Base-by-base conservation (phyloP, 2,329 filamentous ascomycete species). In the Trichoderma koningii region DNA sequence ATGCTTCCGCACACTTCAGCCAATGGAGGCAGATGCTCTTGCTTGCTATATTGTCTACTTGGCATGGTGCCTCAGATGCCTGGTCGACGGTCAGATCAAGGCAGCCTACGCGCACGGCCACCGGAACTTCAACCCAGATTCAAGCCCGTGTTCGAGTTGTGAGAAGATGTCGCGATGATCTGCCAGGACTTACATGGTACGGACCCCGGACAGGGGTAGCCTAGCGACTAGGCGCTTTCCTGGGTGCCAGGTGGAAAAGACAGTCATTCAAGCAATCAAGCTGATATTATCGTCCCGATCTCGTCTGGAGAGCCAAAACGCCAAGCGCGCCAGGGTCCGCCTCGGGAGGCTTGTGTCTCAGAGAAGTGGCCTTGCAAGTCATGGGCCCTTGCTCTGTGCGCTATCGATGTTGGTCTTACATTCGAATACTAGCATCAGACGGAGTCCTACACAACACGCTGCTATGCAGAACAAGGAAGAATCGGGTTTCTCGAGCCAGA, bases 251-350 rank as follows among this genome's bases (percentile, higher is more conserved):
- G 56, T 55, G 41, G 56, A 41, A 26, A 47, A 63, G 50, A 62
- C 62, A 62, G 63, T 50, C 62, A 41, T 63, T 26, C 48, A 30
- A 61, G 28, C 30, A 23, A 23, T 23, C 21, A 23, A 23, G 21
- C 21, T 23, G 21, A 23, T 10, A 23, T n/a, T 57, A 48, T 45
- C 48, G 42, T 21, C 41, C 41, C 50, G 51, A 47, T 47, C 50
- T 44, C 59, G 50, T 23, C 23, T 23, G 50, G 50, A 55, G 45
- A 55, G 28, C 14, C 61, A 65, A 53, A 44, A 47, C 45, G 63
- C 56, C 63, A 62, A 65, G 63, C 26, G 47, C 55, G 34, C 56
- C 48, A 59, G 55, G 44, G 28, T 28, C 17, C 14, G 44, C 45
- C 48, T 17, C 34, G 45, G 23, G 45, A 60, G 38, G 10, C 30